These are phyloP conservation scores for Curvularia hawaiiensis DNA, from an alignment of 2,329 filamentous ascomycete genomes.

Conservation along the genomic window DNA sequence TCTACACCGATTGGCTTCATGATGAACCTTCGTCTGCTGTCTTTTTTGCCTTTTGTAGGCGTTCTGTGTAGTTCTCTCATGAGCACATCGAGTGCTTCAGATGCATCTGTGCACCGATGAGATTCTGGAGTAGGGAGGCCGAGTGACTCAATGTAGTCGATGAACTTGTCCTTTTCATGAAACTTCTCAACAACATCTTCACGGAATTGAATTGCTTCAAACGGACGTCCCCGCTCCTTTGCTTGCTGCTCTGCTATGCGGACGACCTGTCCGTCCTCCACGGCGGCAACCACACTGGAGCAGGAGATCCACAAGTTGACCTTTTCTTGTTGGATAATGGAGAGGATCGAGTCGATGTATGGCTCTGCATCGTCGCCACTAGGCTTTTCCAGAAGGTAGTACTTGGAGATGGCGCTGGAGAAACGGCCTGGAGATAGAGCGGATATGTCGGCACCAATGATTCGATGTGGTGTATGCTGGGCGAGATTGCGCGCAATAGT, in stretches of 20 bases:
- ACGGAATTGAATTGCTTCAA: conserved; percentile 69
- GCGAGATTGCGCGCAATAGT: conserved; percentile 69
- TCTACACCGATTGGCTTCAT: conserved; percentile 70
- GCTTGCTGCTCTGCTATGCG: conserved; percentile 56
- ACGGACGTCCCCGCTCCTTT: conserved; percentile 53
- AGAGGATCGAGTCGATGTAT: conserved; percentile 63
- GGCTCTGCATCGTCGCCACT: conserved; percentile 45
- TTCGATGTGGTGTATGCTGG: conserved; percentile 65
- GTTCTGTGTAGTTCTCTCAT: conserved; percentile 21
- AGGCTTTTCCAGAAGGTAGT: conserved; percentile 56
- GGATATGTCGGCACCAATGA: conserved; percentile 71
- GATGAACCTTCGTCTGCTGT: conserved; percentile 59
- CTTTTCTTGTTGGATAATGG: conserved; percentile 64
- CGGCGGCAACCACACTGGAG: conserved; percentile 68
- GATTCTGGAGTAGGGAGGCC: conserved; percentile 48
- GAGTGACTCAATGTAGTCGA: conserved; percentile 60
- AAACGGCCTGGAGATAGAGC: conserved; percentile 52
- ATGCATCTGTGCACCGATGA: conserved; percentile 58
- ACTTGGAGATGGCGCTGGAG: conserved; percentile 61
- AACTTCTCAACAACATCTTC: conserved; percentile 61
- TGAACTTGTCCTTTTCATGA: conserved; percentile 70
- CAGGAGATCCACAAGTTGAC: conserved; percentile 77
- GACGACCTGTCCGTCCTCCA: conserved; percentile 70
- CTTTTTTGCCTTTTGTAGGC: conserved; percentile 14
- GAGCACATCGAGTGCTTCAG: conserved; percentile 61